Evolutionary conservation across 2,329 filamentous ascomycete genomes (phyloP).

Genomic region (Fusarium ramigenum): DNA sequence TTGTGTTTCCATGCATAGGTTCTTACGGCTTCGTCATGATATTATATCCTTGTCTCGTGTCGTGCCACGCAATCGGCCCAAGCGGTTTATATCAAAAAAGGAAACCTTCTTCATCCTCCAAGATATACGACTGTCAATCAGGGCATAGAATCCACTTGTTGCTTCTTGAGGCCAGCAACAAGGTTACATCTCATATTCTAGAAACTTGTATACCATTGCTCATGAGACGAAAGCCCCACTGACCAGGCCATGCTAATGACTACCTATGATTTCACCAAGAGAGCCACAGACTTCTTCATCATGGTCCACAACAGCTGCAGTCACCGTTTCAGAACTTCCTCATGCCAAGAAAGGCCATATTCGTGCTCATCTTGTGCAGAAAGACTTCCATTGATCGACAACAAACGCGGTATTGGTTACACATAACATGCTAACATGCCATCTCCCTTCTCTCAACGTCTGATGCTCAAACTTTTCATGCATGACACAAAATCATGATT

Average conservation of each 20-base stretch:
- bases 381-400: constrained; percentile 2
- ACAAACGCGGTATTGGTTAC: constrained; percentile 14
- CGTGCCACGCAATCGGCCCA: constrained; percentile 25
- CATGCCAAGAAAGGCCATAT: constrained; percentile 6
- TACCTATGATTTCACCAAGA: not conserved
- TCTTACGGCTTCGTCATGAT: not conserved
- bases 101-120: not conserved
- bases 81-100: not conserved
- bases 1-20: constrained; percentile 2
- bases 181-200: not conserved
- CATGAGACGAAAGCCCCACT: not conserved
- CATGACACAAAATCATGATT: not conserved
- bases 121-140: not conserved
- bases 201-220: not conserved
- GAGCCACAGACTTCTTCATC: not conserved
- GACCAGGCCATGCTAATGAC: not conserved
- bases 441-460: not conserved
- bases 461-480: not conserved
- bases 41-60: constrained; percentile 22
- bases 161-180: not conserved
- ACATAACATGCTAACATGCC: constrained; percentile 5
- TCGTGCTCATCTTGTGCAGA: constrained; percentile 14
- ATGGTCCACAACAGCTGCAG: constrained; percentile 7
- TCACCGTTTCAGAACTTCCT: not conserved
- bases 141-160: not conserved